Conservation (phyloP, 345 rosid genomes). For the Gossypium sturtianum region DNA sequence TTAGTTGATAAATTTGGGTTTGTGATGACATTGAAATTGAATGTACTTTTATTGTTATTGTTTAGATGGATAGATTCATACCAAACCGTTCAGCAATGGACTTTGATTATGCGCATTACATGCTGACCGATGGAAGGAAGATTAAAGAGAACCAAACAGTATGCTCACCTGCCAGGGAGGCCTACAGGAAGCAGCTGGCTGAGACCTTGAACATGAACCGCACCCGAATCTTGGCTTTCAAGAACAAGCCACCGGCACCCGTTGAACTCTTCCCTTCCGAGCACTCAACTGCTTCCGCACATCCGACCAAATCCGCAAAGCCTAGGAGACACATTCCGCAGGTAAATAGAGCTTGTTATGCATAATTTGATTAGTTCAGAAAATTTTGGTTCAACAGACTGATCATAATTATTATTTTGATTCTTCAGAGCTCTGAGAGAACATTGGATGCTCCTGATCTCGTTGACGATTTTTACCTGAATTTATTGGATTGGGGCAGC, state of each 20-base stretch:
- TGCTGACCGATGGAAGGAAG: slow-evolving; percentile 47
- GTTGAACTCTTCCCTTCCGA: slow-evolving; percentile 15
- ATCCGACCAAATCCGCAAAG: slow-evolving; percentile 23
- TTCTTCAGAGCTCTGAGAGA: slow-evolving; percentile 36
- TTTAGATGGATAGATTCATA: slow-evolving; percentile 68
- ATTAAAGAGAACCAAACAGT: slow-evolving; percentile 34
- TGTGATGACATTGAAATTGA: neutral
- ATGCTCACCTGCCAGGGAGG: slow-evolving; percentile 55
- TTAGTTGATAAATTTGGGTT: neutral
- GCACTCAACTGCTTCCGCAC: slow-evolving; percentile 1
- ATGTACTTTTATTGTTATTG: neutral
- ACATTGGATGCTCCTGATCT: slow-evolving; percentile 48
- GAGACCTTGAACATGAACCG: slow-evolving; percentile 55
- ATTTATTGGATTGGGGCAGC: slow-evolving; percentile 50
- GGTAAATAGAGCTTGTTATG: slow-evolving; percentile 1
- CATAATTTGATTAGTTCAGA: neutral
- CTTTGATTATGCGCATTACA: slow-evolving; percentile 56
- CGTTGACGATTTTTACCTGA: slow-evolving; percentile 43
- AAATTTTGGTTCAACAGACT: neutral
- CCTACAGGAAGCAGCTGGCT: slow-evolving; percentile 55
- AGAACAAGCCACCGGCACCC: slow-evolving; percentile 49
- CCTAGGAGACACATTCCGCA: slow-evolving; percentile 36
- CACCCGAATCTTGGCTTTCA: slow-evolving; percentile 65
- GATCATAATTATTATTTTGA: neutral
- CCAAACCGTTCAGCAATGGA: slow-evolving; percentile 78